These are phyloP conservation scores for Prunus kanzakura DNA, from an alignment of 306 rosid species.

Conservation along the genomic window DNA sequence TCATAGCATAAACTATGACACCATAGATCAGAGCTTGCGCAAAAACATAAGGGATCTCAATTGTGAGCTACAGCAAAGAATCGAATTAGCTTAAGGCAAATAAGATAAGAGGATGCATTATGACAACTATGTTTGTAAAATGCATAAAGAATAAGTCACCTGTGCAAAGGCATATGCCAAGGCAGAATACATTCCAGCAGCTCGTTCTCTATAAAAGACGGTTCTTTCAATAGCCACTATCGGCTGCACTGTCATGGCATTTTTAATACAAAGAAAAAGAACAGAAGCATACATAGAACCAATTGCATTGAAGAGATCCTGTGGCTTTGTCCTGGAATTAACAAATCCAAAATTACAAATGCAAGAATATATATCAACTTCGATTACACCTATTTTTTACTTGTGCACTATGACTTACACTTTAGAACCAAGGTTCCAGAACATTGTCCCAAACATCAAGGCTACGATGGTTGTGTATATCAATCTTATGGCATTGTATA, in stretches of 20 bases:
- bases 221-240: conserved; percentile 39
- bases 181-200: conserved; percentile 54
- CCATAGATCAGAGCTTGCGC: conserved; percentile 36
- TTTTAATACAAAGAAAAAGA: conserved; percentile 41
- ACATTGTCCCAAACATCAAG: conserved; percentile 52
- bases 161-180: conserved; percentile 48
- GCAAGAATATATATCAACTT: not conserved
- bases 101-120: not conserved
- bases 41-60: conserved; percentile 46
- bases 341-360: not conserved
- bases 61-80: conserved; percentile 27
- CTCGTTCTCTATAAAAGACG: conserved; percentile 50
- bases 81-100: not conserved
- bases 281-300: conserved; percentile 51
- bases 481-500: conserved; percentile 45
- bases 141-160: conserved; percentile 14
- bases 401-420: conserved; percentile 22
- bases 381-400: not conserved
- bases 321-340: conserved; percentile 20
- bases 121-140: not conserved
- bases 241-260: conserved; percentile 34
- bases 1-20: conserved; percentile 43
- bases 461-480: conserved; percentile 34
- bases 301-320: conserved; percentile 47
- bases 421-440: conserved; percentile 62